Evolutionary conservation across 176 grass and related monocot genomes (phyloP), one percentile per base, ranked within the genome.

Genomic region (Lolium multiflorum): DNA sequence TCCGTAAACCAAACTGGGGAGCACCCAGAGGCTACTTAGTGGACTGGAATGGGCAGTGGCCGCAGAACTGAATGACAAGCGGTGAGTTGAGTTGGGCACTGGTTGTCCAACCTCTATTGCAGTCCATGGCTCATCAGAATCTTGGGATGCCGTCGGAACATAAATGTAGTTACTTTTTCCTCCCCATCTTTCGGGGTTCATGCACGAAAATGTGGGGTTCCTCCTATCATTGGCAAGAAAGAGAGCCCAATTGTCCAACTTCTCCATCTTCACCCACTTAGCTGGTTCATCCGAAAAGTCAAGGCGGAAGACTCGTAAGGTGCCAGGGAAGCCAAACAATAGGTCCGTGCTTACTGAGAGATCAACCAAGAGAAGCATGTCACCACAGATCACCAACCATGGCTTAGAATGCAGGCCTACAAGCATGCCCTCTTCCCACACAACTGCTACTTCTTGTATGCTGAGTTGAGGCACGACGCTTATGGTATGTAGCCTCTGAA

Each of bases 121-220:
- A 60, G 8, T 83, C 86, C 86, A 83, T 24, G 61, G 37, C 57
- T 77, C 86, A 14, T 77, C n/a, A 37, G 49, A 77, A 58, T 70
- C 61, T 71, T 57, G 62, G 17, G 18, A 60, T 4, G 39, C 3
- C 2, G 8, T 39, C 6, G 72, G 38, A 26, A 78, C n/a, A 11
- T 94, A 92, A 71, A 97, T 82, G 20, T 63, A 87, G 54, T 92
- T 89, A 46, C 38, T 76, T 79, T 81, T 79, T 52, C 90, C 94
- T 48, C 94, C 94, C 94, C 94, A 97, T 64, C 77, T 87, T 35
- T 88, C 39, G 0, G 92, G 92, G 46, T 21, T 46, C n/a, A 9
- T 61, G 67, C 92, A 97, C 20, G 85, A 85, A 79, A 80, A 82
- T 60, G 77, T 89, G 25, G 89, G 60, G 68, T 43, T 81, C 24